phyloP scores from a whole-genome alignment of 2,329 filamentous ascomycete species.

The Monosporascus sp. region DNA sequence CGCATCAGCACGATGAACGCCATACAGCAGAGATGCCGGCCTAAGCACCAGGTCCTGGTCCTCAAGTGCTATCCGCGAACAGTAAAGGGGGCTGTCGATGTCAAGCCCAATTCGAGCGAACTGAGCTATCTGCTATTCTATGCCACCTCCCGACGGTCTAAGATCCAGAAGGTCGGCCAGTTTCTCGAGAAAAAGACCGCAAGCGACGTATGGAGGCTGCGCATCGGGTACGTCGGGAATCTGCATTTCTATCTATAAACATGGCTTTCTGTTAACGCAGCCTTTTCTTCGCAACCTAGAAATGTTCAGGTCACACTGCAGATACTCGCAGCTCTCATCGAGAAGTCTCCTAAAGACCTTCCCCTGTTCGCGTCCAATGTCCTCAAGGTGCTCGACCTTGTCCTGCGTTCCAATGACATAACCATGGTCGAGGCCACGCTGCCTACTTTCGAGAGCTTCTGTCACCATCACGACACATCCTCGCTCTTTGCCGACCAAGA shows the following conservation, averaged over 20 bases:
- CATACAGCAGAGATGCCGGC: constrained; percentile 66
- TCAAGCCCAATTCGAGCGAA: constrained; percentile 94
- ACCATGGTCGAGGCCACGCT: constrained; percentile 89
- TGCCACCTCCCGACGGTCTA: constrained; percentile 86
- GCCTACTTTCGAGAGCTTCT: constrained; percentile 81
- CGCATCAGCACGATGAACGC: constrained; percentile 49
- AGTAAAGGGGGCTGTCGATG: constrained; percentile 84
- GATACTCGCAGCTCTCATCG: constrained; percentile 85
- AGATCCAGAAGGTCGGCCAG: constrained; percentile 90
- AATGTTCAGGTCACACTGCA: constrained; percentile 94
- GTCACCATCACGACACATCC: constrained; percentile 79
- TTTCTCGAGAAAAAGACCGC: constrained; percentile 94
- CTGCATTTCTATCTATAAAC: background rate
- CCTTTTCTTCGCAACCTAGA: constrained; percentile 35
- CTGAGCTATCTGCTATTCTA: constrained; percentile 97
- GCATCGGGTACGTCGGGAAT: constrained; percentile 63
- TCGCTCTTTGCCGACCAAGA: constrained; percentile 79
- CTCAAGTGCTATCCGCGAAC: constrained; percentile 95
- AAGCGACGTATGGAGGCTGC: constrained; percentile 81
- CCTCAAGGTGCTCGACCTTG: constrained; percentile 74
- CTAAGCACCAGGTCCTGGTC: constrained; percentile 94
- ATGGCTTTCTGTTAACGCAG: constrained; percentile 3
- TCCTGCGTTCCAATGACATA: constrained; percentile 81
- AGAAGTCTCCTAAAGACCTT: constrained; percentile 86
- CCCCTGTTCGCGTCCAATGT: constrained; percentile 82